Evolutionary conservation across 2,329 filamentous ascomycete genomes (phyloP).

Genomic region (Aureobasidium leucospermi): DNA sequence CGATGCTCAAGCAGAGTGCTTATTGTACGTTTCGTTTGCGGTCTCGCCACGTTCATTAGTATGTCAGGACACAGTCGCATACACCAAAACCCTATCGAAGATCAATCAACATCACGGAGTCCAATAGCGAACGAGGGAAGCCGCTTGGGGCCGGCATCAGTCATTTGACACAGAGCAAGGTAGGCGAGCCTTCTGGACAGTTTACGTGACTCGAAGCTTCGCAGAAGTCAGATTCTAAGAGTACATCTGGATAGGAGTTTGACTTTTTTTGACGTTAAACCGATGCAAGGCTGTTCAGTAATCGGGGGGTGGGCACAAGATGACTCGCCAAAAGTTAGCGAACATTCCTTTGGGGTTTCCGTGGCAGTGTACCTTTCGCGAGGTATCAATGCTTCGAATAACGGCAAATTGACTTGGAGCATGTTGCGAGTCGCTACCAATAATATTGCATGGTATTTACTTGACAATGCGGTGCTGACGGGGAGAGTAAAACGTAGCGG

Average conservation of each 20-base stretch:
- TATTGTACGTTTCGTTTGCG: neutral
- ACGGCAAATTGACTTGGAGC: neutral
- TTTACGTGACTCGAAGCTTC: neutral
- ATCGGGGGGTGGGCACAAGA: neutral
- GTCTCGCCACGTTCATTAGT: neutral
- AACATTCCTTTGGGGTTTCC: neutral
- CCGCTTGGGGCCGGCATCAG: neutral
- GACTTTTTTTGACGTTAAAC: slow-evolving; percentile 5
- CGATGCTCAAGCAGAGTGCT: neutral
- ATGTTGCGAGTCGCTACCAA: neutral
- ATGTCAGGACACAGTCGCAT: neutral
- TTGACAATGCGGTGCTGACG: neutral
- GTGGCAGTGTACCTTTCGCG: neutral
- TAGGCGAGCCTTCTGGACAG: neutral
- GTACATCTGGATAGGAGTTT: neutral
- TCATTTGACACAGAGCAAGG: neutral
- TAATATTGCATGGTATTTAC: neutral
- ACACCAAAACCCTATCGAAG: neutral
- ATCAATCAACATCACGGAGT: neutral
- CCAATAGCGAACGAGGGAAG: neutral
- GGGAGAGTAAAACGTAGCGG: slow-evolving; percentile 5
- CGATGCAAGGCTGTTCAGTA: slow-evolving; percentile 5
- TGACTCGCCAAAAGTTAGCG: slow-evolving; percentile 10
- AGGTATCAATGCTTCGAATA: neutral
- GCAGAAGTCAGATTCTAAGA: neutral